Conservation (phyloP, 2,329 filamentous ascomycete species). For the Raffaelea albimanens region DNA sequence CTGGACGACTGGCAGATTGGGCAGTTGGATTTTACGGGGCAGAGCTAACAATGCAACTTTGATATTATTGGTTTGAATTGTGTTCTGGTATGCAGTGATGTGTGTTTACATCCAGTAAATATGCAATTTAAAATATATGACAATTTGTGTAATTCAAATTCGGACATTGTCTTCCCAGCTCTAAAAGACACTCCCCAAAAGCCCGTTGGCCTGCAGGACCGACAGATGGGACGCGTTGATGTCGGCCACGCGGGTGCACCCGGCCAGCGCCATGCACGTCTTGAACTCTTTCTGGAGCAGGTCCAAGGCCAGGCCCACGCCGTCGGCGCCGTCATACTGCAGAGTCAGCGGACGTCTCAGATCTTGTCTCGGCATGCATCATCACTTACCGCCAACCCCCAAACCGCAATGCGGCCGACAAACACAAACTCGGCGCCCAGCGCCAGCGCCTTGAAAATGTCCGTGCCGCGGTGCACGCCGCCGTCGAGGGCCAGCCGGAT, state of each 20-base stretch:
- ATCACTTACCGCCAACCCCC: constrained; percentile 30
- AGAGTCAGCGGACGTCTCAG: no score
- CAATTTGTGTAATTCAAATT: no score
- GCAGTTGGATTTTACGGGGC: constrained; percentile 15
- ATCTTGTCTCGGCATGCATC: no score
- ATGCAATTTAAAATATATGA: no score
- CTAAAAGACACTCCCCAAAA: neutral
- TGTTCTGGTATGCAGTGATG: no score
- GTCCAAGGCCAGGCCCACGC: neutral
- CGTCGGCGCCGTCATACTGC: neutral
- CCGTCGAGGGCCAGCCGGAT: constrained; percentile 37
- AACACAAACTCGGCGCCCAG: constrained; percentile 38
- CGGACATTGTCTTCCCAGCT: no score
- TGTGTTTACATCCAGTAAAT: no score
- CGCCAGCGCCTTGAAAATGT: constrained; percentile 43
- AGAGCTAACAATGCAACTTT: constrained; percentile 7
- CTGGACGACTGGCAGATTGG: constrained; percentile 17
- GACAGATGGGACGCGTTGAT: neutral
- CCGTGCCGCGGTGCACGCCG: constrained; percentile 36
- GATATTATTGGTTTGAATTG: no score
- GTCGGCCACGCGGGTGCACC: neutral
- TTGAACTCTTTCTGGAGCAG: neutral
- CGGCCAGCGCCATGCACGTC: neutral
- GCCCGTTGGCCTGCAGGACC: neutral
- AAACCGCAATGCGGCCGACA: constrained; percentile 37